Percentiles rank a stretch among this genome's conserved stretches.
Conservation (phyloP, 495 filamentous ascomycete species). For the Astrothelium subdiscretum region DNA sequence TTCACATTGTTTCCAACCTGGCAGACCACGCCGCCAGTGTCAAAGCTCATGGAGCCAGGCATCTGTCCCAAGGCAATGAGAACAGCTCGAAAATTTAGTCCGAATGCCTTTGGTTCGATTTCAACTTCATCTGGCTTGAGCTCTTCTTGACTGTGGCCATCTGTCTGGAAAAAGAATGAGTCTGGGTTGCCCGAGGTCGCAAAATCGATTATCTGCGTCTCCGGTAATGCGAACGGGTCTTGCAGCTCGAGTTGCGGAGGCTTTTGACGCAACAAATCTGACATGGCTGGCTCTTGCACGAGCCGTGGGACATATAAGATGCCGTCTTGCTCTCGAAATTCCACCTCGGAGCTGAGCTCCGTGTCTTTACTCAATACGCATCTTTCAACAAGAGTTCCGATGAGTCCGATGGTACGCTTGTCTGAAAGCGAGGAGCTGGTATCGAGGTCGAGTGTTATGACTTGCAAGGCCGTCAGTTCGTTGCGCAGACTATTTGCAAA, state of each 20-base stretch:
- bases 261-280: not conserved
- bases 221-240: not conserved
- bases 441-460: not conserved
- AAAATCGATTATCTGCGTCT: not conserved
- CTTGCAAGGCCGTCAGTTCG: not conserved
- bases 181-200: not conserved
- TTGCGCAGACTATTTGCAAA: not conserved
- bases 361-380: not conserved
- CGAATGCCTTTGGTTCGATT: constrained; percentile 5
- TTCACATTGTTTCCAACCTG: constrained; percentile 15
- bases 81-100: constrained; percentile 5
- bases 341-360: not conserved
- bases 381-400: not conserved
- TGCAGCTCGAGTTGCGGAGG: not conserved
- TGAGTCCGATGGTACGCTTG: not conserved
- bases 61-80: constrained; percentile 1
- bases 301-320: not conserved
- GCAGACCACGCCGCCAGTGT: not conserved
- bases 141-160: not conserved
- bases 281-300: not conserved
- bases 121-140: constrained; percentile 4
- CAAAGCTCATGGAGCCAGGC: not conserved
- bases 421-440: not conserved
- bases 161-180: not conserved
- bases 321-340: not conserved